Conservation (phyloP, 164 flowering plant species). For the Piper betle region DNA sequence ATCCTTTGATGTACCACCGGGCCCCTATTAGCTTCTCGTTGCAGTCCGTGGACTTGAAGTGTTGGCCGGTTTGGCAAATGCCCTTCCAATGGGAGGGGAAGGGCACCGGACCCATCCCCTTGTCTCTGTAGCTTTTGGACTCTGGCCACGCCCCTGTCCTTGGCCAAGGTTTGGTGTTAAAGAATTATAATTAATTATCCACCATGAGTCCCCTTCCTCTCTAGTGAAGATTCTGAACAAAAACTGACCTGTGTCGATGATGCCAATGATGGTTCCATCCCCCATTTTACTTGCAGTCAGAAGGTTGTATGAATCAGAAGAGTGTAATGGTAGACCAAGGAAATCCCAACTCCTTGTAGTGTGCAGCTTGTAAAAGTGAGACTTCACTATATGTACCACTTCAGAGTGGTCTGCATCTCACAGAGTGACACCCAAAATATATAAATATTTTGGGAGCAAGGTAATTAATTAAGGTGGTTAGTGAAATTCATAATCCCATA, state of each 20-base stretch:
- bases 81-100: constrained; percentile 38
- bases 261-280: constrained; percentile 29
- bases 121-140: constrained; percentile 23
- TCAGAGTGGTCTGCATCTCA: constrained; percentile 24
- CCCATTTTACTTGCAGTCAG: constrained; percentile 20
- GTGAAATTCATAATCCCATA: too few relatives aligned
- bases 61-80: constrained; percentile 20
- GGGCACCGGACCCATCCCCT: constrained; percentile 33
- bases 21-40: constrained; percentile 17
- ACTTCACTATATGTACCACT: constrained; percentile 27
- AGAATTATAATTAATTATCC: too few relatives aligned
- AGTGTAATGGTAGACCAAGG: constrained; percentile 19
- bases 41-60: constrained; percentile 18
- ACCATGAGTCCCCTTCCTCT: too few relatives aligned
- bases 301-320: constrained; percentile 6
- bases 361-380: constrained; percentile 19
- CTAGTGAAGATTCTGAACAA: background rate
- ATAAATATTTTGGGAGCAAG: too few relatives aligned
- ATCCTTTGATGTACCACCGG: constrained; percentile 14
- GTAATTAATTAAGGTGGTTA: too few relatives aligned
- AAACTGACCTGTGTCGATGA: constrained; percentile 34
- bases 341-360: constrained; percentile 54
- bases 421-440: background rate
- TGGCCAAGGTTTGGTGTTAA: too few relatives aligned
- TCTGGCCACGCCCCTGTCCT: constrained; percentile 43